phyloP scores from a whole-genome alignment of 495 filamentous ascomycete species.

The Penicillium riverlandense region DNA sequence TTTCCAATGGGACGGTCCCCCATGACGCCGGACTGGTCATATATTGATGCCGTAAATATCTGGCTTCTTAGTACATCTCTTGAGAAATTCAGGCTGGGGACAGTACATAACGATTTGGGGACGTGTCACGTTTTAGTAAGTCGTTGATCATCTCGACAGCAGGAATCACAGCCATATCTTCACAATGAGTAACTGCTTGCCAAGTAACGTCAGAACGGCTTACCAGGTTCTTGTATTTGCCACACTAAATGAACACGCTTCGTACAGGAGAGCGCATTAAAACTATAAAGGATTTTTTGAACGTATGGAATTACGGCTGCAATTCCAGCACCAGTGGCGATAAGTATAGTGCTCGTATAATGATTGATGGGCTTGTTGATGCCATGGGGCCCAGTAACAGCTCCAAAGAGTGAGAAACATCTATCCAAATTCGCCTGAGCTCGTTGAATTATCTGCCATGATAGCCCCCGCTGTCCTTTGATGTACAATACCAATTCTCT shows the following conservation, averaged over 20 bases:
- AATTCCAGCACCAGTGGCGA: constrained; percentile 19
- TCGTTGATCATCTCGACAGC: neutral
- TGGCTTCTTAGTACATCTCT: constrained; percentile 8
- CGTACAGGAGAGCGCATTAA: constrained; percentile 15
- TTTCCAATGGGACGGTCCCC: constrained; percentile 6
- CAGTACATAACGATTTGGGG: too few species aligned
- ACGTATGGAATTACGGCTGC: constrained; percentile 20
- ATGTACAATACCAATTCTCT: constrained; percentile 20
- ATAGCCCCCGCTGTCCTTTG: constrained; percentile 9
- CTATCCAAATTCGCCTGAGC: constrained; percentile 6
- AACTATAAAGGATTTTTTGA: constrained; percentile 22
- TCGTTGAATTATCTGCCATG: constrained; percentile 1
- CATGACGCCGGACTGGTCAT: constrained; percentile 7
- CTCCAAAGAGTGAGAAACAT: constrained; percentile 19
- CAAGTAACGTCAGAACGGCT: neutral
- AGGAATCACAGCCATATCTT: neutral
- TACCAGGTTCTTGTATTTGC: constrained; percentile 10
- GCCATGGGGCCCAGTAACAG: constrained; percentile 24
- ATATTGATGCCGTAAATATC: constrained; percentile 17
- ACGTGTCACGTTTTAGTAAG: too few species aligned
- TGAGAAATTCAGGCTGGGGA: constrained; percentile 1
- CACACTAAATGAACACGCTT: constrained; percentile 26
- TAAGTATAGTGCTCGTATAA: constrained; percentile 23
- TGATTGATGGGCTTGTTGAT: constrained; percentile 8
- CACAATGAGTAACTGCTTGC: neutral